Conservation (phyloP, 1,284 basidiomycete species). For the Sphagnurus paluster region DNA sequence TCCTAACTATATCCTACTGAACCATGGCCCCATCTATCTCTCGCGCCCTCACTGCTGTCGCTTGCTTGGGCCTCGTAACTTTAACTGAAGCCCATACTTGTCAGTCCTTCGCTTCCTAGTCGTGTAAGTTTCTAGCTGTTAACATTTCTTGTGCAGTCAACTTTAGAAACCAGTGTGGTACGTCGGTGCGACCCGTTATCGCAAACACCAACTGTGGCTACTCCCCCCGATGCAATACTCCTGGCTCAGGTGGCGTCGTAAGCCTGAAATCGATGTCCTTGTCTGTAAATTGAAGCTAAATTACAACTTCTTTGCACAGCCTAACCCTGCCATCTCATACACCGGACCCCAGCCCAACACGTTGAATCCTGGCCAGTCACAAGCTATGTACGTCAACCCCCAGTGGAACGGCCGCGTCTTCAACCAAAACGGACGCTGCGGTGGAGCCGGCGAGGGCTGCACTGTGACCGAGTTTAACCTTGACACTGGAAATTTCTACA, state of each 20-base stretch:
- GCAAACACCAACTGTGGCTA: conserved; percentile 40
- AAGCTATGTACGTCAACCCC: conserved; percentile 29
- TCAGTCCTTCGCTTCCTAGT: not conserved
- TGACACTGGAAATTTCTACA: conserved; percentile 36
- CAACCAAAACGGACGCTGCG: conserved; percentile 34
- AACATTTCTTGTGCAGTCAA: conserved; percentile 23
- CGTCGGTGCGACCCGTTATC: conserved; percentile 32
- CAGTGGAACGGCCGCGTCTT: conserved; percentile 44
- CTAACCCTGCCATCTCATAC: conserved; percentile 33
- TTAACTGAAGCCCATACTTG: conserved; percentile 8
- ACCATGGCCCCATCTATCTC: not conserved
- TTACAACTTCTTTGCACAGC: conserved; percentile 12
- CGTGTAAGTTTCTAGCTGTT: not conserved
- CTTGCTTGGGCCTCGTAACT: conserved; percentile 5
- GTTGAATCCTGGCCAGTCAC: conserved; percentile 26
- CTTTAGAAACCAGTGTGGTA: conserved; percentile 34
- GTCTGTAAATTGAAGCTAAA: too few species aligned
- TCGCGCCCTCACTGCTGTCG: conserved; percentile 1
- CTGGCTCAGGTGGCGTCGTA: conserved; percentile 33
- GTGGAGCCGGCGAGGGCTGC: conserved; percentile 35
- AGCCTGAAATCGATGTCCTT: too few species aligned
- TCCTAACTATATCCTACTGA: not conserved
- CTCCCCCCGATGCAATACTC: conserved; percentile 35
- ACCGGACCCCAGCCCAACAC: conserved; percentile 34
- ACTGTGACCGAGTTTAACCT: conserved; percentile 40